A percentile compares a stretch with the other conserved stretches of the same genome.
Conservation (phyloP, 345 rosid genomes). For the Cardamine resedifolia region DNA sequence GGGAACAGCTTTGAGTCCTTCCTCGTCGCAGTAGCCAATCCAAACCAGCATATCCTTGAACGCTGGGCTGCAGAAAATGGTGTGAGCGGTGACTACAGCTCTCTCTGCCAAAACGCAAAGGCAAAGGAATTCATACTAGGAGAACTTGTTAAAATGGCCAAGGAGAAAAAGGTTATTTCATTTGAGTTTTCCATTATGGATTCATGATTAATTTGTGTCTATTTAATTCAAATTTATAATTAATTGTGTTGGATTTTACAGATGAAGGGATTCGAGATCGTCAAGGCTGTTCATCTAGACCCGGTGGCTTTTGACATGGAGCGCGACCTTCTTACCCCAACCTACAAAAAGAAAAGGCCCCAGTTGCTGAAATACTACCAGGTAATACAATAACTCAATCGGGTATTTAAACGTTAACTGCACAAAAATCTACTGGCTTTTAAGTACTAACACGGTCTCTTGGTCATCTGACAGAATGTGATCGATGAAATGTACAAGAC, state of each 20-base stretch:
- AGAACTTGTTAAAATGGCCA: constrained; percentile 63
- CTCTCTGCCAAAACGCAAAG: constrained; percentile 62
- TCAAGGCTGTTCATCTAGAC: constrained; percentile 79
- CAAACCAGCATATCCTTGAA: constrained; percentile 63
- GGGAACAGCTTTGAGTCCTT: constrained; percentile 86
- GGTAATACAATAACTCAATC: constrained; percentile 39
- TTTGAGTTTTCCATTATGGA: background rate
- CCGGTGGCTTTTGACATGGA: constrained; percentile 76
- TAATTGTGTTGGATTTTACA: constrained; percentile 35
- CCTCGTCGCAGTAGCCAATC: constrained; percentile 71
- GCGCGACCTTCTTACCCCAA: constrained; percentile 79
- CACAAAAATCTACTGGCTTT: background rate
- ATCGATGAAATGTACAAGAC: constrained; percentile 40
- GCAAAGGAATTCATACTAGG: constrained; percentile 63
- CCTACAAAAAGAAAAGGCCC: constrained; percentile 89
- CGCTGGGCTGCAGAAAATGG: constrained; percentile 65
- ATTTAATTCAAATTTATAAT: background rate
- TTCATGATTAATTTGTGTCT: background rate
- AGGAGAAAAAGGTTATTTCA: constrained; percentile 66
- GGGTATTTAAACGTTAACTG: background rate
- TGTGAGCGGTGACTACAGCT: constrained; percentile 52
- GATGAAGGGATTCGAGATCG: constrained; percentile 80
- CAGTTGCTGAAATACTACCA: constrained; percentile 75
- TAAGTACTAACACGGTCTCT: background rate
- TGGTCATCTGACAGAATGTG: constrained; percentile 27